phyloP scores from a whole-genome alignment of 192 early-diverging fungal species.

The Backusella mclennaniae region DNA sequence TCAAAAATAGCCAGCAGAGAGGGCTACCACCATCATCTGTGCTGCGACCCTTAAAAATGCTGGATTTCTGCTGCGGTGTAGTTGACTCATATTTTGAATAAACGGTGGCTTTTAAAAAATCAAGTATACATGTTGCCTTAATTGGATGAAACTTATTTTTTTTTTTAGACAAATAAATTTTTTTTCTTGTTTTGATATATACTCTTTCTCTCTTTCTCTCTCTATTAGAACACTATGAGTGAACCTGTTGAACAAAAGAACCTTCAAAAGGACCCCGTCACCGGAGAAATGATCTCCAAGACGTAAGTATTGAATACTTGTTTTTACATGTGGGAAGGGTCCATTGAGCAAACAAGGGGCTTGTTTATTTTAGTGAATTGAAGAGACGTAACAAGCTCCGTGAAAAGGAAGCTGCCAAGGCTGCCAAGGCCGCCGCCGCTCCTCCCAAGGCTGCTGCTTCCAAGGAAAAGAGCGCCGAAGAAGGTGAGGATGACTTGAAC shows the following conservation, averaged over 20 bases:
- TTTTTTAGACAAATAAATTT: background rate
- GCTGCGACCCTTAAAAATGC: too few species aligned
- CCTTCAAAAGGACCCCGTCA: conserved; percentile 74
- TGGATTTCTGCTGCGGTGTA: background rate
- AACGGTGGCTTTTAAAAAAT: background rate
- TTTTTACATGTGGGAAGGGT: too few species aligned
- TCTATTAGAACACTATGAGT: background rate
- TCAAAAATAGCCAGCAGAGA: background rate
- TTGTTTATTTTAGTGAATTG: conserved; percentile 65
- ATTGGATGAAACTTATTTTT: background rate
- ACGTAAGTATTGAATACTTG: conserved; percentile 46
- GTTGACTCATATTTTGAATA: background rate
- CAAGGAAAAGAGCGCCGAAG: conserved; percentile 58
- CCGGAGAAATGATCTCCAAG: conserved; percentile 95
- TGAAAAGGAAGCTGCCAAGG: conserved; percentile 77
- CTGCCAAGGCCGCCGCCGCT: conserved; percentile 56
- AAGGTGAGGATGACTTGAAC: conserved; percentile 79
- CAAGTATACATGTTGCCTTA: background rate
- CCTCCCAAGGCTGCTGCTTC: conserved; percentile 37
- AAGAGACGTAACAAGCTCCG: conserved; percentile 90
- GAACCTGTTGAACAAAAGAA: conserved; percentile 37
- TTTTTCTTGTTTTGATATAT: background rate
- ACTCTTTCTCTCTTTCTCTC: background rate
- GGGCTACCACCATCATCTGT: background rate
- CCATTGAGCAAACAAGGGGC: background rate